Conservation (phyloP, 257 asterid genomes). For the Nicotiana noctiflora region DNA sequence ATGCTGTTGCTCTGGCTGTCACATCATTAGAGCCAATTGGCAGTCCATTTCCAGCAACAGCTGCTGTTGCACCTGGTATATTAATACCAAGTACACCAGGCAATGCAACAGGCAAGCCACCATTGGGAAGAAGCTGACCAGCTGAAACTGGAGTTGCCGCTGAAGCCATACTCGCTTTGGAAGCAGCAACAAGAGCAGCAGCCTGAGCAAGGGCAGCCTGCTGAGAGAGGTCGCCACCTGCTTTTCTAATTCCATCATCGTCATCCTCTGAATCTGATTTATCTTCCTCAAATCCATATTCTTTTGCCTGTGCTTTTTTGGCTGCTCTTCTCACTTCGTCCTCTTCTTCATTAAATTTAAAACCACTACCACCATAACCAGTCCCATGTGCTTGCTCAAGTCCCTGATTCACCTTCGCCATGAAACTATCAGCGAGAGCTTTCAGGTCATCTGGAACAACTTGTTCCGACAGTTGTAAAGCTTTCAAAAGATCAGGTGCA, state of each 20-base stretch:
- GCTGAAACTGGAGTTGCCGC: slow-evolving; percentile 30
- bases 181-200: slow-evolving; percentile 57
- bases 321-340: slow-evolving; percentile 85
- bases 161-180: slow-evolving; percentile 25
- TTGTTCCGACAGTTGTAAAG: slow-evolving; percentile 74
- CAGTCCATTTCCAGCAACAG: slow-evolving; percentile 30
- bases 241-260: slow-evolving; percentile 67
- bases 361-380: slow-evolving; percentile 89
- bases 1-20: slow-evolving; percentile 67
- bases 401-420: slow-evolving; percentile 82
- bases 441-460: slow-evolving; percentile 75
- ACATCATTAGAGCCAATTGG: slow-evolving; percentile 42
- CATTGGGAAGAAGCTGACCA: slow-evolving; percentile 33
- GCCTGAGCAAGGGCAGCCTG: slow-evolving; percentile 51
- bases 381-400: slow-evolving; percentile 84
- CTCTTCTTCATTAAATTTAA: slow-evolving; percentile 85
- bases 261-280: slow-evolving; percentile 91
- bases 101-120: slow-evolving; percentile 42
- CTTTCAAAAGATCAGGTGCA: slow-evolving; percentile 80
- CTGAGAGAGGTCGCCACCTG: slow-evolving; percentile 65
- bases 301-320: slow-evolving; percentile 89
- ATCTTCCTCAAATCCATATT: slow-evolving; percentile 79
- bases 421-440: slow-evolving; percentile 69
- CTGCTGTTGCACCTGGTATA: slow-evolving; percentile 34
- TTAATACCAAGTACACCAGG: slow-evolving; percentile 40